These are phyloP conservation scores for Cyberlindnera euphorbiae DNA, from an alignment of 805 yeast species.

Conservation along the genomic window DNA sequence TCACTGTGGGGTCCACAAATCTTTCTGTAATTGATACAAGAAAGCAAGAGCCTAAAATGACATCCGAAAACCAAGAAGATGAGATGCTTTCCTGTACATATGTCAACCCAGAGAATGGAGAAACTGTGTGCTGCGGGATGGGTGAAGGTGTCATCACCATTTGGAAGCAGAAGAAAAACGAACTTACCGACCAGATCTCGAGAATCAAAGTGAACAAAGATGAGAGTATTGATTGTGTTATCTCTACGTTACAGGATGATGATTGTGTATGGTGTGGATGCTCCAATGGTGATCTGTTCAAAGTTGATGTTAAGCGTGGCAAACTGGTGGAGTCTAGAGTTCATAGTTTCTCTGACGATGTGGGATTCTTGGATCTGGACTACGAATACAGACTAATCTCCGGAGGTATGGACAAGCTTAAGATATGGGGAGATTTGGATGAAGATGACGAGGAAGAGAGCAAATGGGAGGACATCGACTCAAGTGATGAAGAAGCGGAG, in stretches of 20 bases:
- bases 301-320: slow-evolving; percentile 62
- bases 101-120: slow-evolving; percentile 58
- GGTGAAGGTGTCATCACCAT: slow-evolving; percentile 85
- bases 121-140: slow-evolving; percentile 74
- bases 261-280: slow-evolving; percentile 72
- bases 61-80: slow-evolving; percentile 89
- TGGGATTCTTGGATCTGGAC: slow-evolving; percentile 72
- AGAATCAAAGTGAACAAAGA: slow-evolving; percentile 65
- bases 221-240: slow-evolving; percentile 69
- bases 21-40: slow-evolving; percentile 75
- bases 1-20: slow-evolving; percentile 80
- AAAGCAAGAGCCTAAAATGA: slow-evolving; percentile 41
- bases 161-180: slow-evolving; percentile 74
- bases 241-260: slow-evolving; percentile 36
- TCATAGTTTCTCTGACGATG: slow-evolving; percentile 73
- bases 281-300: slow-evolving; percentile 67
- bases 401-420: slow-evolving; percentile 78
- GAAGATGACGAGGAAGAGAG: slow-evolving; percentile 27
- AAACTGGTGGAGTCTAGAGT: slow-evolving; percentile 58
- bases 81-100: slow-evolving; percentile 76
- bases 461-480: slow-evolving; percentile 18
- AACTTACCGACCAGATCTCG: slow-evolving; percentile 70
- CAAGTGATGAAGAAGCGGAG: slow-evolving; percentile 36
- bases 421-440: slow-evolving; percentile 58
- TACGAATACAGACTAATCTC: slow-evolving; percentile 71